Evolutionary conservation across 495 filamentous ascomycete genomes (phyloP).

Genomic region (Aspergillus haitiensis): DNA sequence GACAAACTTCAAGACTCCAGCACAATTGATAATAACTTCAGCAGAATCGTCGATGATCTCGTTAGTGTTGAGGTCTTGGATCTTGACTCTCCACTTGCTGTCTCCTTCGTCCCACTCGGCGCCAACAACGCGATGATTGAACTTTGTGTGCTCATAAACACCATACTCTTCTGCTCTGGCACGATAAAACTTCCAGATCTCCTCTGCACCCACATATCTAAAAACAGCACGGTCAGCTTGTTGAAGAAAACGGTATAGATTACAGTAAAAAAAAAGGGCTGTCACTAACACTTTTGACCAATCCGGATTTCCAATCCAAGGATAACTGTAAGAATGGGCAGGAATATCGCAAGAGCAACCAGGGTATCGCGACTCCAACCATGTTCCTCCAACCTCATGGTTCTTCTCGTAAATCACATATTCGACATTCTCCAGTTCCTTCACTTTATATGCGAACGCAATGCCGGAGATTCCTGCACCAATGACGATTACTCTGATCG

Average conservation of each 20-base stretch:
- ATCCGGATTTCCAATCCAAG: slow-evolving; percentile 38
- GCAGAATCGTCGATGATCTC: slow-evolving; percentile 27
- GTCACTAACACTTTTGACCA: slow-evolving; percentile 33
- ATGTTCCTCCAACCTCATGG: slow-evolving; percentile 47
- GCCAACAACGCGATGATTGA: slow-evolving; percentile 34
- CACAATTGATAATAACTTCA: slow-evolving; percentile 49
- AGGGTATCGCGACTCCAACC: slow-evolving; percentile 64
- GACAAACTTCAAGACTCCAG: slow-evolving; percentile 46
- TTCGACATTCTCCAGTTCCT: slow-evolving; percentile 34
- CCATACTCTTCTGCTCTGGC: slow-evolving; percentile 41
- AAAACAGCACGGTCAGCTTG: background rate
- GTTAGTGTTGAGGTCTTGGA: slow-evolving; percentile 22
- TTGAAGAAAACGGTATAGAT: too few relatives aligned
- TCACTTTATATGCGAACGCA: slow-evolving; percentile 42
- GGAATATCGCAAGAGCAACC: slow-evolving; percentile 46
- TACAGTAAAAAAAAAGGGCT: background rate
- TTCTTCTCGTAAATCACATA: slow-evolving; percentile 50
- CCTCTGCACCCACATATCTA: background rate
- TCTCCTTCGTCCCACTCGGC: slow-evolving; percentile 42
- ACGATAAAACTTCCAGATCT: slow-evolving; percentile 47
- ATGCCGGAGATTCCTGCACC: slow-evolving; percentile 42
- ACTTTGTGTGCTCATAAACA: slow-evolving; percentile 36
- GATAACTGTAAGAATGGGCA: slow-evolving; percentile 30
- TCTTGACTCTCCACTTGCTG: slow-evolving; percentile 45
- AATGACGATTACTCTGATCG: slow-evolving; percentile 38